Evolutionary conservation across 2,329 filamentous ascomycete genomes (phyloP), one percentile per base, ranked within the genome.

Genomic region (Hypoxylon sp.): DNA sequence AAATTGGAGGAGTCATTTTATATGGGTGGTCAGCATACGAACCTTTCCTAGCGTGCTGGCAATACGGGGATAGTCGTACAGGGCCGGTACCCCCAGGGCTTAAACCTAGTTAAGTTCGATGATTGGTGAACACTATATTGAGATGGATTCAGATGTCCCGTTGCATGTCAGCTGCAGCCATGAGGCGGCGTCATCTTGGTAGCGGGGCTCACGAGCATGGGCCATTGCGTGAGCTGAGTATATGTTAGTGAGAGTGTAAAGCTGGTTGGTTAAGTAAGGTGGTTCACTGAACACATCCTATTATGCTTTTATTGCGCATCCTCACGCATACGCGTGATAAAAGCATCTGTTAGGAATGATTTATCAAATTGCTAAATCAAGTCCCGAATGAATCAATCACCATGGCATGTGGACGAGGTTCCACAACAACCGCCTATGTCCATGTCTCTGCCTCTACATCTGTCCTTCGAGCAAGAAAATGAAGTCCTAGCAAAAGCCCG

Each of bases 391-490:
- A 22, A 17, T 44, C 37, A 17, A 31, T 8, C 26, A 33, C 17
- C 50, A 37, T 53, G 50, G 50, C 26, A 17, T 19, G 31, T 35
- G 31, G 50, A 53, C 29, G 50, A 37, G n/a, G 24, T 24, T 37
- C 50, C 50, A 19, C 37, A 55, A 19, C 19, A 26, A 22, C 11
- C 19, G 51, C 11, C 33, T 37, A 14, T 29, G 22, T 55, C 53
- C 3, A 44, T 55, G 14, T 44, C 53, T 24, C 22, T 31, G n/a
- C 37, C 53, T 17, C 14, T 55, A 31, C 37, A 33, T 13, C 53
- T 55, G 14, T 55, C 37, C 35, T 55, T 55, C 37, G 37, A 55
- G 19, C 53, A 44, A 46, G 53, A 55, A 24, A 31, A 55, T 19
- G 53, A 55, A 29, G 53, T 31, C 14, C 6, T 55, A 8, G 53